Evolutionary conservation across 1,139 yeast species (phyloP).

Genomic region (Protomyces lactucae-debilis): DNA sequence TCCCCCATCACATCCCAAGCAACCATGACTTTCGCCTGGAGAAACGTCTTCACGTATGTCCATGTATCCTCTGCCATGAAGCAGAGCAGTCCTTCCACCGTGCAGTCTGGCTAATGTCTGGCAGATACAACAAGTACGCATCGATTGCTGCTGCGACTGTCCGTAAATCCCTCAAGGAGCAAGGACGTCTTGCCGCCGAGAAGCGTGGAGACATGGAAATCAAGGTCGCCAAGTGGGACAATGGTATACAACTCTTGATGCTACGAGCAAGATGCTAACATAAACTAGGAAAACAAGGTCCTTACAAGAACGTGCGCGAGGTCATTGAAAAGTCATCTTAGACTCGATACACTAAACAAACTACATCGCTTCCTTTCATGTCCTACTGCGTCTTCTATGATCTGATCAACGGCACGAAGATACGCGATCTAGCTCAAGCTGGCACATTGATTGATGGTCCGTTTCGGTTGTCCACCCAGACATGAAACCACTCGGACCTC

Average conservation of each 20-base stretch:
- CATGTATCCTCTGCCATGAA: not conserved
- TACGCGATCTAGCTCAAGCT: not conserved
- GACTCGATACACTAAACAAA: not conserved
- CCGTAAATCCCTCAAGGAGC: conserved; percentile 86
- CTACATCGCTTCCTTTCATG: not conserved
- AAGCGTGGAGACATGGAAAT: conserved; percentile 74
- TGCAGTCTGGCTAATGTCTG: not conserved
- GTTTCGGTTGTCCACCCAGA: not conserved
- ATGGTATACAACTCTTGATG: conserved; percentile 48
- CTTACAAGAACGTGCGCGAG: conserved; percentile 14
- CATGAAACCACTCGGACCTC: too few species aligned
- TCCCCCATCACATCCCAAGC: not conserved
- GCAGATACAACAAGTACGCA: conserved; percentile 79
- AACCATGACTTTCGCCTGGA: conserved; percentile 24
- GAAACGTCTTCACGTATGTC: conserved; percentile 22
- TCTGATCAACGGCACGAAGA: not conserved
- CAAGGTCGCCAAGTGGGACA: conserved; percentile 64
- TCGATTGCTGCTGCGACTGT: conserved; percentile 86
- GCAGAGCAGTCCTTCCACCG: not conserved
- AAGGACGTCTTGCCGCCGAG: conserved; percentile 68
- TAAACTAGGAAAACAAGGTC: conserved; percentile 17
- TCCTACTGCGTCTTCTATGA: not conserved
- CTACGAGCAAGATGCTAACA: not conserved
- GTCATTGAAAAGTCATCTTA: conserved; percentile 14
- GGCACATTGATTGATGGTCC: not conserved